These are phyloP conservation scores for Podila horticola DNA, from an alignment of 192 early-diverging fungal species.

Conservation along the genomic window DNA sequence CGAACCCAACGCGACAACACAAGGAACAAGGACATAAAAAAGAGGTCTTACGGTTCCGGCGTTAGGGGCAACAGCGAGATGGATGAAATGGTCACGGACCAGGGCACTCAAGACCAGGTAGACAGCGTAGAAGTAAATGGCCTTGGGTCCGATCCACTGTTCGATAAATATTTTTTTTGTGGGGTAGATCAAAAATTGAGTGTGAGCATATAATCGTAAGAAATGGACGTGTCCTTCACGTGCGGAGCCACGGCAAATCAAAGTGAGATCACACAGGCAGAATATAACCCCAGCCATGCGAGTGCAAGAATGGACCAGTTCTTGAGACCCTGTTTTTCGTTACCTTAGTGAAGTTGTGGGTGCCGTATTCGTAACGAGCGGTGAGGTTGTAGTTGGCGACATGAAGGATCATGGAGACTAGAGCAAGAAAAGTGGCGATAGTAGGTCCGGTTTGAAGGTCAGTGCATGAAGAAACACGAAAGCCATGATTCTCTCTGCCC, in stretches of 20 bases:
- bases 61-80: constrained; percentile 60
- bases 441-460: neutral
- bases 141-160: constrained; percentile 57
- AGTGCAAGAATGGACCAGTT: neutral
- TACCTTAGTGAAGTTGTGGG: constrained; percentile 49
- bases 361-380: constrained; percentile 40
- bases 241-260: neutral
- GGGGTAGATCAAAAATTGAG: constrained; percentile 7
- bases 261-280: too few relatives aligned
- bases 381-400: constrained; percentile 48
- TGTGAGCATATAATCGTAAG: too few relatives aligned
- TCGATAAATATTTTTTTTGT: constrained; percentile 12
- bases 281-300: neutral
- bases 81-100: constrained; percentile 65
- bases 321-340: too few relatives aligned
- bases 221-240: neutral
- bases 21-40: neutral
- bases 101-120: constrained; percentile 63
- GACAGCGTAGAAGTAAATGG: constrained; percentile 66
- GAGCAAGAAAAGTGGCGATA: neutral
- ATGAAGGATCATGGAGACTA: constrained; percentile 45
- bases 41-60: constrained; percentile 52
- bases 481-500: neutral
- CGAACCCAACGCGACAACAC: neutral
- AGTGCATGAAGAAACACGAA: neutral